Percentiles rank a stretch among this genome's conserved stretches.
These are phyloP conservation scores for Verticillium klebahnii DNA, from an alignment of 2,329 filamentous ascomycete species.

Conservation along the genomic window DNA sequence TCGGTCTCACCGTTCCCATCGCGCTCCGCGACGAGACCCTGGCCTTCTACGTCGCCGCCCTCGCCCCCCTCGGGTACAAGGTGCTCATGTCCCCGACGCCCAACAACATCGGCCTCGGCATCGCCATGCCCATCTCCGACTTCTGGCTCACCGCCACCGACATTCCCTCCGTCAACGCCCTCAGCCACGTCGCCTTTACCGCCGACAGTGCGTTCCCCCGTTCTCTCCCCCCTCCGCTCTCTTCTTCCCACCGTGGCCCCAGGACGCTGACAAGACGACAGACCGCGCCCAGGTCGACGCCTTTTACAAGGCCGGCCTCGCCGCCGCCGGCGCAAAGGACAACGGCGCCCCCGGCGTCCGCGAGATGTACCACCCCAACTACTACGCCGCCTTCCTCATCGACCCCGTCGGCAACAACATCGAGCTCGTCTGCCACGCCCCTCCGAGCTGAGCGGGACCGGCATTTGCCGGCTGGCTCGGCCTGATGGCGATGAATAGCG, in stretches of 20 bases:
- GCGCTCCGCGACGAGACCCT: constrained; percentile 21
- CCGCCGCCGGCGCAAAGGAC: constrained; percentile 38
- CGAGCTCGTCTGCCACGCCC: constrained; percentile 33
- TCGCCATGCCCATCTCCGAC: constrained; percentile 17
- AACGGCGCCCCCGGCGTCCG: constrained; percentile 44
- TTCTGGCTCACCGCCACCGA: constrained; percentile 21
- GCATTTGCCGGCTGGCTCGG: too few species aligned
- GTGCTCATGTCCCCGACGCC: constrained; percentile 20
- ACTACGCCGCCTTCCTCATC: constrained; percentile 46
- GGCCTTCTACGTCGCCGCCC: constrained; percentile 27
- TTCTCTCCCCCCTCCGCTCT: not conserved
- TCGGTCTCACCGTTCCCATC: constrained; percentile 22
- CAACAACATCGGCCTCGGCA: constrained; percentile 25
- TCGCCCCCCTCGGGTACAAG: constrained; percentile 30
- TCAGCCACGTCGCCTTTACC: constrained; percentile 24
- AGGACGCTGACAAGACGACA: constrained; percentile 14
- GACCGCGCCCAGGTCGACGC: constrained; percentile 36
- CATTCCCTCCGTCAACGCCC: constrained; percentile 11
- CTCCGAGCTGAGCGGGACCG: not conserved
- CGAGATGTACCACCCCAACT: constrained; percentile 36
- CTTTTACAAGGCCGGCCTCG: constrained; percentile 35
- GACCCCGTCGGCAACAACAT: constrained; percentile 50
- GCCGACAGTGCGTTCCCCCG: constrained; percentile 20
- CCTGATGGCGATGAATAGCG: not conserved
- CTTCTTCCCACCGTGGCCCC: not conserved